These are phyloP conservation scores for Paecilomyces dactylethromorphus DNA, from an alignment of 2,329 filamentous ascomycete species.

Conservation along the genomic window DNA sequence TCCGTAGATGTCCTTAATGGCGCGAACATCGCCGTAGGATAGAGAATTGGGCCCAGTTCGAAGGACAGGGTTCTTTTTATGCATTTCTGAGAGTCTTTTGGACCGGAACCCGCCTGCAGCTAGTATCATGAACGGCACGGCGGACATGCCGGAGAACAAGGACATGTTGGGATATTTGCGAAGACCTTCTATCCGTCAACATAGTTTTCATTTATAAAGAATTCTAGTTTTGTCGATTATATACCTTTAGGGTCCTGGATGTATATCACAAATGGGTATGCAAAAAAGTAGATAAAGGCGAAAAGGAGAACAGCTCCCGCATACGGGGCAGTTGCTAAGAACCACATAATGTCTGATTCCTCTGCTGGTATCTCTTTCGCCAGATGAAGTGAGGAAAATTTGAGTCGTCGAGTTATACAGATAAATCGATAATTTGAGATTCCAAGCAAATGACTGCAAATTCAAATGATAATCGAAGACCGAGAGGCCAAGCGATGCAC, in stretches of 20 bases:
- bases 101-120: constrained; percentile 41
- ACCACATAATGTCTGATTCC: constrained; percentile 12
- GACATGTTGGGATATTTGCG: constrained; percentile 42
- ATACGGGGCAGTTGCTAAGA: constrained; percentile 15
- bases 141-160: constrained; percentile 39
- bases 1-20: constrained; percentile 47
- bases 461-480: background rate
- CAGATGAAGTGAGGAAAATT: background rate
- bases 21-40: constrained; percentile 35
- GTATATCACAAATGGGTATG: constrained; percentile 18
- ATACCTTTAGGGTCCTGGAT: constrained; percentile 22
- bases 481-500: background rate
- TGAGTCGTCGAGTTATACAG: background rate
- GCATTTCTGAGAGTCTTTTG: constrained; percentile 35
- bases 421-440: background rate
- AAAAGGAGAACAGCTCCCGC: constrained; percentile 14
- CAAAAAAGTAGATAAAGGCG: constrained; percentile 17
- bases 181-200: constrained; percentile 26
- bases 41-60: constrained; percentile 42
- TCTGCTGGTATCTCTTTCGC: background rate
- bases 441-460: background rate
- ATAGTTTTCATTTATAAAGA: background rate
- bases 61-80: constrained; percentile 41
- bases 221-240: background rate
- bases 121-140: constrained; percentile 43